Base-by-base conservation (phyloP, 257 asterid genomes). In the Solanum bulbocastanum region DNA sequence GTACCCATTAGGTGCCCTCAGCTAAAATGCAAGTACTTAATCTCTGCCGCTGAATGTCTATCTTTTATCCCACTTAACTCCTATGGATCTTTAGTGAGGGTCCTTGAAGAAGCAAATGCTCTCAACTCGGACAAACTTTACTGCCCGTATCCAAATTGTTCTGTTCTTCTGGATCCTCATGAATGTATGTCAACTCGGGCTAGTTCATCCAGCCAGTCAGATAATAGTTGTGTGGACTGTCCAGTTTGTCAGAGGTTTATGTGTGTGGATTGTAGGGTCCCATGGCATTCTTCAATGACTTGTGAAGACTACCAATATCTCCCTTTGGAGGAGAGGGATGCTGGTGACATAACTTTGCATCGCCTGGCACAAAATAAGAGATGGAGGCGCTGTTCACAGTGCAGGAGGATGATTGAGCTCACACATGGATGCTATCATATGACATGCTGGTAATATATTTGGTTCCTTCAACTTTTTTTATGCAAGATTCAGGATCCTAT, bases 281-380 rank as follows among this genome's bases (percentile, higher is more conserved):
- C 96, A 52, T 96, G 99, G 98, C 99, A 97, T 90, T 91, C 95
- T 13, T 96, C 96, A 30, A 89, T 94, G 94, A 95, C 95, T 6
- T 97, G 99, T 84, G 96, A 92, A 86, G 98, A 92, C 88, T 95
- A 94, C 86, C 99, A 90, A 82, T 90, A 86, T 83, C 92, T 94
- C 73, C 93, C 93, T 10, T 69, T 88, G 87, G 98, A 93, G 90
- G 98, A 94, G 89, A 93, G 98, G 87, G 96, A 93, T 62, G 91
- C 90, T 69, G 90, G 93, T 36, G 94, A 91, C 86, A 60, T 89
- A 65, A 90, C 98, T 15, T 87, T 92, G 91, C 94, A 89, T 71
- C 90, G 87, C 85, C 71, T 93, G 88, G 93, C 94, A 33, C 96
- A 79, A 32, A 90, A 91, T 88, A 93, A 87, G 46, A 91, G 97